Base-by-base conservation (phyloP, 768 basidiomycete species). In the Lentinula sp. region DNA sequence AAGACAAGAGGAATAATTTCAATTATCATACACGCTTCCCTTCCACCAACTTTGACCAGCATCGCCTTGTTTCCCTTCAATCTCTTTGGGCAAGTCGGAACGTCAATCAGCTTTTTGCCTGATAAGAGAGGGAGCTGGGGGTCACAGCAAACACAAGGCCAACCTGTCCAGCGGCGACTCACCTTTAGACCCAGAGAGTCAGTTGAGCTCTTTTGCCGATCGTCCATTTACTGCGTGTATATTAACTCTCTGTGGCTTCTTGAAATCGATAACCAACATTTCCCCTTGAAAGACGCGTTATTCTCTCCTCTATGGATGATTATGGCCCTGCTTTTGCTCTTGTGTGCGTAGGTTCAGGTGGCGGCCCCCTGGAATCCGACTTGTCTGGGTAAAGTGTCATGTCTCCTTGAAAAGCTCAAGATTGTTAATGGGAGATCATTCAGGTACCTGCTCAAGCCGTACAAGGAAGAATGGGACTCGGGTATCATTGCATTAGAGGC, bases 301-400 rank as follows among this genome's bases (percentile, higher is more conserved):
- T 39, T 23, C 28, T 43, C 28, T 35, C 15, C 18, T 46, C 56
- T 57, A 59, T 59, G 57, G 57, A 43, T 28, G 46, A 35, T 37
- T 32, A 45, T 9, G 53, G 6, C 10, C 45, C 45, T 39, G 57
- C 57, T 45, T 59, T 59, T 59, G 57, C 28, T 49, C 28, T 59
- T 23, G 28, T 46, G 10, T 32, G 18, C 15, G 57, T 62, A 12
- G 51, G 43, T 45, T 58, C 62, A 51, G 35, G 46, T 60, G 95
- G 95, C 49, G 95, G 95, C 53, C 93, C 93, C 7, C 82, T 88
- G 66, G 95, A 98, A 73, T 88, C 87, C 23, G 91, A 98, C 75
- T 74, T 97, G 64, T 92, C 91, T 32, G 88, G 85, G 94, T 93
- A 71, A 65, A 87, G 81, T 55, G 63, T 43, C 52, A 35, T 18